These are phyloP conservation scores for Hypoxylon perforatum DNA, from an alignment of 495 filamentous ascomycete genomes.

Conservation along the genomic window DNA sequence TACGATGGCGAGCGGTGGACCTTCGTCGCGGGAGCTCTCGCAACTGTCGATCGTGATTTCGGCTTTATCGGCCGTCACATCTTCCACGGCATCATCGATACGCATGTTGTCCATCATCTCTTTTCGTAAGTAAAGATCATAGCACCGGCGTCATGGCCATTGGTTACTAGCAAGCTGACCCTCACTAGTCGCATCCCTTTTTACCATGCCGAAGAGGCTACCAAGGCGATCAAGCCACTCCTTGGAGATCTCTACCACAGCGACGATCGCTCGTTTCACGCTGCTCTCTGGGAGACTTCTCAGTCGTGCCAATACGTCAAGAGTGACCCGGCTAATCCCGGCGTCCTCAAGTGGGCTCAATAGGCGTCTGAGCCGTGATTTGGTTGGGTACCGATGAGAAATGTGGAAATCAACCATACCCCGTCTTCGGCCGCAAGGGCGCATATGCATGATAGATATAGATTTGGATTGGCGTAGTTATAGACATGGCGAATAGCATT, in stretches of 20 bases:
- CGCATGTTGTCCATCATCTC: slow-evolving; percentile 73
- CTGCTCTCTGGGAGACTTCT: slow-evolving; percentile 32
- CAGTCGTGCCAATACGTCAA: slow-evolving; percentile 38
- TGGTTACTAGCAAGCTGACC: slow-evolving; percentile 10
- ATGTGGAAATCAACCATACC: slow-evolving; percentile 1
- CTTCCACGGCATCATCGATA: slow-evolving; percentile 74
- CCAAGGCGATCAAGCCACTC: slow-evolving; percentile 67
- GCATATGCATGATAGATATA: slow-evolving; percentile 7
- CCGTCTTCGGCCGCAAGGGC: neutral
- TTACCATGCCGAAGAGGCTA: slow-evolving; percentile 73
- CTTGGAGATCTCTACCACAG: slow-evolving; percentile 68
- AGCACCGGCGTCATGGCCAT: neutral
- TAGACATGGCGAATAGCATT: slow-evolving; percentile 25
- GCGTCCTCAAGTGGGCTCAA: slow-evolving; percentile 37
- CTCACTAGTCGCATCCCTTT: slow-evolving; percentile 65
- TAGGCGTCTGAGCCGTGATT: slow-evolving; percentile 1
- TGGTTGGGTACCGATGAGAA: neutral
- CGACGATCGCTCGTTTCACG: slow-evolving; percentile 44
- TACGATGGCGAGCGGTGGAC: slow-evolving; percentile 68
- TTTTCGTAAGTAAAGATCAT: slow-evolving; percentile 54
- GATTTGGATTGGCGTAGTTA: slow-evolving; percentile 6
- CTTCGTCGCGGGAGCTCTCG: slow-evolving; percentile 69
- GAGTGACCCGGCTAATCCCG: slow-evolving; percentile 35
- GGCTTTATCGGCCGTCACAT: slow-evolving; percentile 71
- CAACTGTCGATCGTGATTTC: slow-evolving; percentile 71